Conservation (phyloP, 768 basidiomycete genomes). For the Termitomyces sp. region DNA sequence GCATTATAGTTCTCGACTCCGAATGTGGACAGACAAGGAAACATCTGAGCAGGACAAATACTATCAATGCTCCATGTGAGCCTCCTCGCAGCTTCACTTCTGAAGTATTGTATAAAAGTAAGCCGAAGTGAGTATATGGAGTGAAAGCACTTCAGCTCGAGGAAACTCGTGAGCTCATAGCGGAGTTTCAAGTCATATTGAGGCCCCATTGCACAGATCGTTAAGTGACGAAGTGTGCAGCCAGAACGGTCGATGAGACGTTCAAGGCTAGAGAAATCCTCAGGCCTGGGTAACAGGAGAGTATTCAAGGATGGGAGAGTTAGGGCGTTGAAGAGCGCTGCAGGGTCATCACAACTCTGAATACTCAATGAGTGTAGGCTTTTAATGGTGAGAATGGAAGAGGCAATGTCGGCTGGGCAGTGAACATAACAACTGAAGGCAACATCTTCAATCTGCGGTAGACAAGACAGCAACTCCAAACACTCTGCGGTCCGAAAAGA, state of each 20-base stretch:
- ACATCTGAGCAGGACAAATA: not conserved
- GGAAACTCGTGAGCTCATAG: not conserved
- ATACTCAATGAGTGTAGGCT: not conserved
- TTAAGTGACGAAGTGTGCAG: not conserved
- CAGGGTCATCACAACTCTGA: not conserved
- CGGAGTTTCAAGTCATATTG: no score
- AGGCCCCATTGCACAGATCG: no score
- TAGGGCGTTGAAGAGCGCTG: not conserved
- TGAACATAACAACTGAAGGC: not conserved
- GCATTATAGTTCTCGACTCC: not conserved
- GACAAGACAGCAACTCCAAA: not conserved
- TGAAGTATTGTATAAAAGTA: not conserved
- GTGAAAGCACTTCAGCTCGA: not conserved
- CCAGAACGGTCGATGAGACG: not conserved
- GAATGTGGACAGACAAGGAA: not conserved
- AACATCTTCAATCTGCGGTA: not conserved
- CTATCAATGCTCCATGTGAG: not conserved
- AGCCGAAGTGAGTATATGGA: not conserved
- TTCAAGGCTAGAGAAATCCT: not conserved
- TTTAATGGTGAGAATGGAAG: not conserved
- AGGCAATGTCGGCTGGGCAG: not conserved
- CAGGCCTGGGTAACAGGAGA: not conserved
- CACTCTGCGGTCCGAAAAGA: not conserved
- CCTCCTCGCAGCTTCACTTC: not conserved
- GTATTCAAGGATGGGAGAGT: not conserved